Conservation (phyloP, 208 protist species). For the Giardia duodenalis region DNA sequence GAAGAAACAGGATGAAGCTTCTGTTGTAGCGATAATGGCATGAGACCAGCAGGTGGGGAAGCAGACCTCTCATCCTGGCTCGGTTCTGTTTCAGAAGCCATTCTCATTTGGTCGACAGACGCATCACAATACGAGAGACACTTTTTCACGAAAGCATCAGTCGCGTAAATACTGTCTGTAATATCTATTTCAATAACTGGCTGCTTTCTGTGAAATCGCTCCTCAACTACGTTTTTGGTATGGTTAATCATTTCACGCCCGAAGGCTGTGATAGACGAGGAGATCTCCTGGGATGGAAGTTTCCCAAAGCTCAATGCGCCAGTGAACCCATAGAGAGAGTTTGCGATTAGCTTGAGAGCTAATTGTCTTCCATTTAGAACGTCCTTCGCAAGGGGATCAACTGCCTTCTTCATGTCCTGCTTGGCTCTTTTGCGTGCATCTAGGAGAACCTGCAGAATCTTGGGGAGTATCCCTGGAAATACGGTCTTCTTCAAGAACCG, state of each 20-base stretch:
- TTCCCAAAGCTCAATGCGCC: constrained; percentile 76
- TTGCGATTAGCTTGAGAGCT: constrained; percentile 84
- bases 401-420: constrained; percentile 41
- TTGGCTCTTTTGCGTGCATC: constrained; percentile 41
- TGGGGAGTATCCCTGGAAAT: constrained; percentile 35
- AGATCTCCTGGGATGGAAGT: constrained; percentile 81
- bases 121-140: too few species aligned
- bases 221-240: constrained; percentile 8
- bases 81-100: too few species aligned
- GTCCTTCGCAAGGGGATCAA: constrained; percentile 59
- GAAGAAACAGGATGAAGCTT: too few species aligned
- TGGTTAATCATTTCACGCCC: constrained; percentile 51
- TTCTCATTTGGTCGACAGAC: too few species aligned
- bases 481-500: not conserved
- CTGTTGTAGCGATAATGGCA: too few species aligned
- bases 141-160: not conserved
- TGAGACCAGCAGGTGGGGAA: not conserved
- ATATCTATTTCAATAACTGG: not conserved
- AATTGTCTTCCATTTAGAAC: constrained; percentile 86
- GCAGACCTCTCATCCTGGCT: not conserved
- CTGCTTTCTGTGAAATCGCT: not conserved
- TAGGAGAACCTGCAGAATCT: constrained; percentile 45
- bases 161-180: not conserved
- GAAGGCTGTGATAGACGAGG: constrained; percentile 78
- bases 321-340: constrained; percentile 98